Percentiles rank a stretch among this genome's conserved stretches.
These are phyloP conservation scores for Lipomyces anomalus DNA, from an alignment of 805 yeast species.

Conservation along the genomic window DNA sequence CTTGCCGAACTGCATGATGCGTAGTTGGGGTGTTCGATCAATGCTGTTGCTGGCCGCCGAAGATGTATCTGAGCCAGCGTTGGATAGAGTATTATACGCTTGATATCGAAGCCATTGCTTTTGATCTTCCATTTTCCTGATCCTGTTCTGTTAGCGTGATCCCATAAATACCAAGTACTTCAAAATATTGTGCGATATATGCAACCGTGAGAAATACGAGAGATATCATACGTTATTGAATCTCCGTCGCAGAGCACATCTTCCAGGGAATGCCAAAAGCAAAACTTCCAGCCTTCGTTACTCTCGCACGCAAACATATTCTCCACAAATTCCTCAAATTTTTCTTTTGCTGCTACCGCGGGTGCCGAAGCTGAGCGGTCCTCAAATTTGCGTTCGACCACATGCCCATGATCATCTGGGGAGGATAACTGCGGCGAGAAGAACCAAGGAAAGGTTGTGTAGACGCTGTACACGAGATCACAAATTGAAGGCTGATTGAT, in stretches of 20 bases:
- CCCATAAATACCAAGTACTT: too few species aligned
- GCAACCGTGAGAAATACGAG: neutral
- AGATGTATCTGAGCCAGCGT: too few species aligned
- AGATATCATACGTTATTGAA: constrained; percentile 5
- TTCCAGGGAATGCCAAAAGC: constrained; percentile 5
- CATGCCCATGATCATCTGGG: neutral
- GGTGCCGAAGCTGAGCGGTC: too few species aligned
- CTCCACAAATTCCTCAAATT: neutral
- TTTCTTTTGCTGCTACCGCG: neutral
- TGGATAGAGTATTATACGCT: neutral
- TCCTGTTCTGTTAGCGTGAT: too few species aligned
- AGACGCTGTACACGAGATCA: constrained; percentile 10
- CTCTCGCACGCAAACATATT: constrained; percentile 4
- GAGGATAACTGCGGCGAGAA: constrained; percentile 1
- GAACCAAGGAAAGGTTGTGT: constrained; percentile 5
- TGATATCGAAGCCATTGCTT: neutral
- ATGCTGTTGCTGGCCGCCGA: too few species aligned
- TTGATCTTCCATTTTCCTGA: neutral
- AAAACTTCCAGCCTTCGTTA: constrained; percentile 8
- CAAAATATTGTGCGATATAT: neutral
- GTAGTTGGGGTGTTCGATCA: neutral
- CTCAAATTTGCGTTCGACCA: too few species aligned
- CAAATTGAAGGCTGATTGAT: neutral
- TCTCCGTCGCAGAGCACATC: constrained; percentile 8
- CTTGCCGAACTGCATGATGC: neutral